Evolutionary conservation across 2,329 filamentous ascomycete genomes (phyloP).

Genomic region (Aspergillaceae sp.): DNA sequence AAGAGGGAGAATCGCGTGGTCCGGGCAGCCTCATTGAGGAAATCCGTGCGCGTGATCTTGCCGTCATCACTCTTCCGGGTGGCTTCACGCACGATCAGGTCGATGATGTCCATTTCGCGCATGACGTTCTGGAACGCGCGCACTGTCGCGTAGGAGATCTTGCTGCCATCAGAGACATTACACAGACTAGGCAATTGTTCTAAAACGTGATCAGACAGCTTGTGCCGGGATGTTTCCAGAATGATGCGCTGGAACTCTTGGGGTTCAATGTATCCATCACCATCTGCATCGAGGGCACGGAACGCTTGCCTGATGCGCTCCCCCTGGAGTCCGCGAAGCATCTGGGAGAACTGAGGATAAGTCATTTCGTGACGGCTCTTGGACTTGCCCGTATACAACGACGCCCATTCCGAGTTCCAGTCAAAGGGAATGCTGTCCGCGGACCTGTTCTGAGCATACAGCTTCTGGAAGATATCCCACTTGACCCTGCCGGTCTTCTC

Average conservation of each 20-base stretch:
- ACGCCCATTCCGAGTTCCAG: slow-evolving; percentile 95
- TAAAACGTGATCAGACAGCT: slow-evolving; percentile 91
- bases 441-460: slow-evolving; percentile 87
- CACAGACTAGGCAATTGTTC: slow-evolving; percentile 86
- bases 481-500: slow-evolving; percentile 76
- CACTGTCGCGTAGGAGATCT: slow-evolving; percentile 96
- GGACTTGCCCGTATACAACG: slow-evolving; percentile 82
- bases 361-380: slow-evolving; percentile 84
- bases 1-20: slow-evolving; percentile 92
- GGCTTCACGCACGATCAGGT: slow-evolving; percentile 83
- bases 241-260: slow-evolving; percentile 97
- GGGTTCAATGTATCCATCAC: slow-evolving; percentile 89
- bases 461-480: slow-evolving; percentile 75
- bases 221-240: slow-evolving; percentile 82
- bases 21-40: slow-evolving; percentile 84
- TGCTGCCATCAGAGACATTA: slow-evolving; percentile 84
- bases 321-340: slow-evolving; percentile 91
- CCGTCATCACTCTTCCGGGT: slow-evolving; percentile 75
- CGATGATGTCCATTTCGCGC: slow-evolving; percentile 93
- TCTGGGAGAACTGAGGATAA: slow-evolving; percentile 94
- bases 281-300: slow-evolving; percentile 79
- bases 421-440: slow-evolving; percentile 80
- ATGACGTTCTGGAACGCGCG: slow-evolving; percentile 98
- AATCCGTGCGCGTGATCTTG: slow-evolving; percentile 89
- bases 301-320: slow-evolving; percentile 95